Evolutionary conservation across 1,284 basidiomycete species (phyloP), one percentile per base, ranked within the genome.

Genomic region (Fomitopsis palustris): DNA sequence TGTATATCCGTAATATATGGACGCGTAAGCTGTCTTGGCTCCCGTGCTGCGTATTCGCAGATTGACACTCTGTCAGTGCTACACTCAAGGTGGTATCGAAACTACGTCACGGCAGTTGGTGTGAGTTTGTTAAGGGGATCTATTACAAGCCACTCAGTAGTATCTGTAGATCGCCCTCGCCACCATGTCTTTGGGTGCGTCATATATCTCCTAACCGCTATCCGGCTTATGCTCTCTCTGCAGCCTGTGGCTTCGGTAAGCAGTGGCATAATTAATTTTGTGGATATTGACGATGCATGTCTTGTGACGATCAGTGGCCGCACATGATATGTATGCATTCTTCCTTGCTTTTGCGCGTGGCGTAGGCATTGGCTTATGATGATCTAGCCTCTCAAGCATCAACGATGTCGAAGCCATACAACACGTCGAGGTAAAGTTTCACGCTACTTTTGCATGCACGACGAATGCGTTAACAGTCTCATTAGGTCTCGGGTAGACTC

Each of bases 1-100:
- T 57, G 14, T 57, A 57, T 19, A 57, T 57, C 33, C 25, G 53
- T 17, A 51, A 60, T 16, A 54, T 56, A 16, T 60, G 54, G 37
- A 23, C 58, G 1, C 29, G 58, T 59, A 9, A 55, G 58, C 53
- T 21, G 10, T 53, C 21, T n/a, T 49, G 12, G 12, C 31, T 8
- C 14, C 29, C 23, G 25, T 33, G 12, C 42, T 12, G 5, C 23
- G 6, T 29, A 14, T 19, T 43, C 16, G 12, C 3, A 38, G 25
- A 3, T 25, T 29, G 9, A 53, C 7, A 6, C 39, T 21, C 21
- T 21, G 5, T 7, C 43, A 52, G 45, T 57, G n/a, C 21, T 35
- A 14, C 8, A 21, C 2, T 17, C 38, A 14, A 19, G 29, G 19
- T 35, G 35, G 38, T 45, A 45, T 21, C 33, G 31, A n/a, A 55